Evolutionary conservation across 441 rosid genomes (phyloP), one percentile per base, ranked within the genome.

Genomic region (Omphalea diandra): DNA sequence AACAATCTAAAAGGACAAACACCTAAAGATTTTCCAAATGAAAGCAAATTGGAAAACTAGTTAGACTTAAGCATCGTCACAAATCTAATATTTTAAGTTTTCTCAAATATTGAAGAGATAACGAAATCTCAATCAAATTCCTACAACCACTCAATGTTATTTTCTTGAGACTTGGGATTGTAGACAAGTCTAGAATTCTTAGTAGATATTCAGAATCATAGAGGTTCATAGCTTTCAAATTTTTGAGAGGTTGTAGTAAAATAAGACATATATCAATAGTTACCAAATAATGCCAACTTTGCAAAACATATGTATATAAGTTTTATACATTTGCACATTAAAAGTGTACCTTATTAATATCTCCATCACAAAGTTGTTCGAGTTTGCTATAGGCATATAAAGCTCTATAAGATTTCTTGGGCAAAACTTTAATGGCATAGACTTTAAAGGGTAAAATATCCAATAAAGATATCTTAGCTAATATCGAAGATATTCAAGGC

Each of bases 81-180:
- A 58, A 11, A 17, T 18, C 2, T 58, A 58, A 11, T 0, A 0
- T 2, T 18, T 41, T 32, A n/a, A 58, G 63, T 26, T 15, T 58
- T 9, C 11, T 31, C 3, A 14, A 15, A 33, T 32, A 12, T 57
- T 31, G n/a, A 57, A 31, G 7, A 32, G 61, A 57, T 17, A 10
- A n/a, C 0, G 44, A 29, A n/a, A 60, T 26, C 17, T 69, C 57
- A 35, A 60, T 47, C 47, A 69, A 69, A 26, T 38, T 60, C 7
- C 3, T 15, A 61, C 73, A 70, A 0, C 26, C 5, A 0, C 7
- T 7, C 20, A 70, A 44, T 11, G 2, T 4, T 60, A 70, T 3
- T 4, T 1, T 4, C 59, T 7, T 49, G 6, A 70, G 66, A 49
- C 35, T 50, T 7, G 46, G 33, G 15, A 49, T 47, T 9, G 26